Evolutionary conservation across 306 rosid genomes (phyloP), one percentile per base, ranked within the genome.

Genomic region (Trifolium subterraneum): DNA sequence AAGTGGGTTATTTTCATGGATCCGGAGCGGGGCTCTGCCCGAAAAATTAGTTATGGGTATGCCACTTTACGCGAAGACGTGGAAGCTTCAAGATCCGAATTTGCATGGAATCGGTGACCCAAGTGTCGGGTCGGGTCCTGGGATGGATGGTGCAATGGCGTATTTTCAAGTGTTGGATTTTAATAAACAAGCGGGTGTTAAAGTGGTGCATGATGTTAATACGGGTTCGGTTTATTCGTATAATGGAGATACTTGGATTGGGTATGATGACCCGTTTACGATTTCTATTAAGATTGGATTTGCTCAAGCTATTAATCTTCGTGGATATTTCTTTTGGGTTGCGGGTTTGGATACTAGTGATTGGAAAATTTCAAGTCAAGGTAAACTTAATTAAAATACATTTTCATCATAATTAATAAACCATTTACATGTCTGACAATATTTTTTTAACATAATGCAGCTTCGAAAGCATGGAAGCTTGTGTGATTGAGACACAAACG

Each of bases 321-420:
- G 88, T 76, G 96, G 98, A 7, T 92, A 88, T 54, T 92, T 90
- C 89, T 88, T 90, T 76, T 92, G 98, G 98, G 93, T 88, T 47
- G 79, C 87, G 18, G 79, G 84, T 47, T 69, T 27, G 10, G 94
- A 90, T 12, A 71, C 76, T 14, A 62, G 13, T 10, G 44, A 84
- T 55, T 80, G 84, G 71, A 71, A 70, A 79, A 41, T 83, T 33
- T 75, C 86, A 14, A 71, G 35, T 6, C 74, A 76, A 75, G 85
- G 84, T 80, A 50, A 31, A 22, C n/a, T 39, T 64, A 3, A 44
- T 11, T 39, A 36, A 36, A 36, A 36, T 36, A 36, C 2, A 8
- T 36, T 36, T 36, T 36, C 2, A 8, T 10, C 39, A 36, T 36
- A 23, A 56, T 2, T 3, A 51, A 51, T 51, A 18, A 51, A 18